Base-by-base conservation (phyloP, 2,329 filamentous ascomycete genomes). In the Keithomyces neogunnii region DNA sequence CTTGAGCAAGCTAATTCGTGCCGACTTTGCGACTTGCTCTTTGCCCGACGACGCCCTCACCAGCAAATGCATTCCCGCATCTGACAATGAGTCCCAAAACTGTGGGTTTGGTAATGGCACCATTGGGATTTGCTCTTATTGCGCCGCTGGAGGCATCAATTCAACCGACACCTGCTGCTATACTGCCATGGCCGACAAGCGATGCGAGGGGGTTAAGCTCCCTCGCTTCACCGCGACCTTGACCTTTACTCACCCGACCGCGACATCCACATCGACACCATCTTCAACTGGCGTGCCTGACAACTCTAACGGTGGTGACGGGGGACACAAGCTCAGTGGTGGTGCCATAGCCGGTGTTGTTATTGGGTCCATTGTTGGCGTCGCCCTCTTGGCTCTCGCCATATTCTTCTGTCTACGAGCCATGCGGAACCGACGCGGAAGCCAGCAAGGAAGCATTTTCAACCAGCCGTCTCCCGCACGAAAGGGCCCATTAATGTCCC, bases 151-250 rank as follows among this genome's bases (percentile, higher is more conserved):
- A 60, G 90, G 91, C 31, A 81, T 85, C 56, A 97, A 97, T 69
- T 86, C 89, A 8, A 97, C 92, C 48, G 92, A 97, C 66, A 95
- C 91, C 3, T 99, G 93, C 73, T 99, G 93, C 68, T 85, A 90
- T 62, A 89, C 83, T 60, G 84, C 91, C 4, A 77, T 89, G 55
- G 84, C 86, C n/a, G 80, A 88, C 53, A 71, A 72, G 30, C 80
- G 84, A 56, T 99, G 93, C 66, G 71, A 80, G 47, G 80, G 81
- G 48, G 87, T 99, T n/a, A 74, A 79, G 30, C 73, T 99, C 5
- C 93, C 93, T 0, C 81, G 82, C 1, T 85, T 90, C 46, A 82
- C 83, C 11, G 79, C 86, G 9, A 84, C 84, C 8, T 80, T 91
- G 56, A 77, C 77, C 5, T 80, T 86, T 52, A 69, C 73, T 5